Evolutionary conservation across 108 stramenopile genomes (phyloP), one percentile per base, ranked within the genome.

Genomic region (Nitzschia palea): DNA sequence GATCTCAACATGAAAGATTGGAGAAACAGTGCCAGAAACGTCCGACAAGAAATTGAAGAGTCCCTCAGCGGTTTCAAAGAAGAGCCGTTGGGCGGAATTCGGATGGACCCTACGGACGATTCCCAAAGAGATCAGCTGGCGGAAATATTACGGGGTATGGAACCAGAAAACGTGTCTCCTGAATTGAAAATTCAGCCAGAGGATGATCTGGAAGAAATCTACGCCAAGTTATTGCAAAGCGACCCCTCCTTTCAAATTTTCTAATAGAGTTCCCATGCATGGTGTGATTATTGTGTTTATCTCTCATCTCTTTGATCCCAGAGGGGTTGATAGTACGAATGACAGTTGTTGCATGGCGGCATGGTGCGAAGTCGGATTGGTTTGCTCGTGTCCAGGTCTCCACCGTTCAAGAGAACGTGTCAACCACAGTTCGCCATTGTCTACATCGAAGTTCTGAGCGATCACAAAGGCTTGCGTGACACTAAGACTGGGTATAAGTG

Each of bases 31-130:
- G 68, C 65, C 33, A 74, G 86, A 43, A 78, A 89, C 54, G 68
- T 93, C 12, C 77, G 84, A 22, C n/a, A 80, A 55, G 91, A 89
- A 67, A 71, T 89, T 26, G 84, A 86, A 53, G 80, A 88, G 27
- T 77, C 86, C 2, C 61, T 88, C 22, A 61, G 66, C 20, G 81
- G 79, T 36, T 85, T 73, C 78, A 70, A 77, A 50, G 81, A 80
- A 20, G 75, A 79, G 14, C 77, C 81, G 37, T 40, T 85, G 22
- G 85, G 82, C 33, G 78, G 87, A n/a, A 63, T 65, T 2, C 42
- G 68, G 55, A 81, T 93, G 55, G 73, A 86, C 65, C 84, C 82
- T 20, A 68, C 35, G 10, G 77, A 86, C 31, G 77, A 76, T 17
- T 28, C 45, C 33, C 53, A 73, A 30, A 60, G 65, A 44, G 78